A percentile compares a stretch with the other conserved stretches of the same genome.
Conservation (phyloP, 1,284 basidiomycete species). For the Trichosporon sp. region DNA sequence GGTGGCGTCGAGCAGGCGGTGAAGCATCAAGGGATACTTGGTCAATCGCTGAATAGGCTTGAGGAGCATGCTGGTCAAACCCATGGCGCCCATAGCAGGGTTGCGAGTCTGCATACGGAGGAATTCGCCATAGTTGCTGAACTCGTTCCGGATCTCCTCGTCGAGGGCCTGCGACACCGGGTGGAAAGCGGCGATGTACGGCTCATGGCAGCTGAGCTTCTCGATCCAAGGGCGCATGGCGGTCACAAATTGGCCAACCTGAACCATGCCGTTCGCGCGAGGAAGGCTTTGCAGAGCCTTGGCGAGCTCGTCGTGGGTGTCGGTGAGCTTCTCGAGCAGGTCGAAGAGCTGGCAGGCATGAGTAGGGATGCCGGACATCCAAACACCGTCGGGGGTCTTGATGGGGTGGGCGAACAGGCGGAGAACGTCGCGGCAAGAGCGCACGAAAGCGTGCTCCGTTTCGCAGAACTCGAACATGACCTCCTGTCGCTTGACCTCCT, state of each 20-base stretch:
- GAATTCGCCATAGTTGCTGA: constrained; percentile 76
- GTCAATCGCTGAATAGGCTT: constrained; percentile 70
- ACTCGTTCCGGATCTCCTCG: constrained; percentile 55
- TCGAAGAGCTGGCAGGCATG: constrained; percentile 69
- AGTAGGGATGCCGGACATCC: constrained; percentile 71
- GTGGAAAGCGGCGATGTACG: constrained; percentile 71
- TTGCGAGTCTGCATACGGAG: constrained; percentile 67
- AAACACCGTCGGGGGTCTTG: constrained; percentile 61
- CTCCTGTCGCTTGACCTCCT: constrained; percentile 62
- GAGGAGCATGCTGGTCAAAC: constrained; percentile 62
- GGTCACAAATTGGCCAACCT: constrained; percentile 56
- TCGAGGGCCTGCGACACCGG: constrained; percentile 59
- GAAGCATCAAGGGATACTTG: constrained; percentile 53
- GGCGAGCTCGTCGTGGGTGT: constrained; percentile 64
- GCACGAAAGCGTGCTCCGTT: constrained; percentile 66
- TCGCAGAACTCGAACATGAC: constrained; percentile 64
- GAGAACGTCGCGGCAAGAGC: constrained; percentile 61
- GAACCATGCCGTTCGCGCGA: constrained; percentile 35
- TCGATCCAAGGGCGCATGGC: constrained; percentile 60
- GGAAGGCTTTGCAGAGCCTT: constrained; percentile 54
- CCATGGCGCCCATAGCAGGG: constrained; percentile 62
- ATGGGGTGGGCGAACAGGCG: constrained; percentile 69
- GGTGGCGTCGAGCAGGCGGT: constrained; percentile 65
- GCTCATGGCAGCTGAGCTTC: constrained; percentile 72
- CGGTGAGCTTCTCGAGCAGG: constrained; percentile 76